phyloP scores from a whole-genome alignment of 2,329 filamentous ascomycete species.

The Xylariaceae sp. region DNA sequence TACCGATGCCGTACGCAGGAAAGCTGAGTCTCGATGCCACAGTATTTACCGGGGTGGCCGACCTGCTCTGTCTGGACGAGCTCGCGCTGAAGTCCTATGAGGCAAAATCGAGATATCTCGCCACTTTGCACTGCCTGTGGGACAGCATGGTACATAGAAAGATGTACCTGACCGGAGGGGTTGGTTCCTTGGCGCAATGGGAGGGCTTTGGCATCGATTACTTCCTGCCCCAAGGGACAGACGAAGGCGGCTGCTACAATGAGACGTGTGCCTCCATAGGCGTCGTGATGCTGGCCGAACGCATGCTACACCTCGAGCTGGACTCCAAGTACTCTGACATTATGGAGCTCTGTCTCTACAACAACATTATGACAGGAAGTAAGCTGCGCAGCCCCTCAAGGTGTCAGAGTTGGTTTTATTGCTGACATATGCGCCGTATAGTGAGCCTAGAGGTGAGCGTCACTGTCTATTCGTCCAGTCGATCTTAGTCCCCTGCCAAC shows the following conservation, averaged over 20 bases:
- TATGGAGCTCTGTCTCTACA: slow-evolving; percentile 55
- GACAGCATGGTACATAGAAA: slow-evolving; percentile 53
- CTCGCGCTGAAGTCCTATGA: slow-evolving; percentile 16
- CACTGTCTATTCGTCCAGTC: no score
- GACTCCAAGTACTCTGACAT: slow-evolving; percentile 47
- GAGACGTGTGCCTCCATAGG: slow-evolving; percentile 56
- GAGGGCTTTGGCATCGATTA: slow-evolving; percentile 54
- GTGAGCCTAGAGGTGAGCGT: slow-evolving; percentile 39
- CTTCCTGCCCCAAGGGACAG: slow-evolving; percentile 49
- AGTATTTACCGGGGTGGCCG: slow-evolving; percentile 48
- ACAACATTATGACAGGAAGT: slow-evolving; percentile 46
- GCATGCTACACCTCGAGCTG: slow-evolving; percentile 46
- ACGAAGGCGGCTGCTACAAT: slow-evolving; percentile 55
- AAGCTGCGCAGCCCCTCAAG: slow-evolving; percentile 3
- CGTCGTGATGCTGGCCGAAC: slow-evolving; percentile 52
- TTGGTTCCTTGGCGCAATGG: slow-evolving; percentile 51
- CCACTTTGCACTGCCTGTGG: slow-evolving; percentile 44
- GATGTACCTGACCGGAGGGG: slow-evolving; percentile 56
- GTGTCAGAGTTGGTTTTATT: neutral
- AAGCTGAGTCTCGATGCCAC: no score
- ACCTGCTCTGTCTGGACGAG: slow-evolving; percentile 37
- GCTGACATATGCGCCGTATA: slow-evolving; percentile 3
- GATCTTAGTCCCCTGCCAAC: neutral
- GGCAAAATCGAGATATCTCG: slow-evolving; percentile 23
- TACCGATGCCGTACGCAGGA: no score